phyloP scores from a whole-genome alignment of 176 grass and related monocot species.

The Leersia perrieri region DNA sequence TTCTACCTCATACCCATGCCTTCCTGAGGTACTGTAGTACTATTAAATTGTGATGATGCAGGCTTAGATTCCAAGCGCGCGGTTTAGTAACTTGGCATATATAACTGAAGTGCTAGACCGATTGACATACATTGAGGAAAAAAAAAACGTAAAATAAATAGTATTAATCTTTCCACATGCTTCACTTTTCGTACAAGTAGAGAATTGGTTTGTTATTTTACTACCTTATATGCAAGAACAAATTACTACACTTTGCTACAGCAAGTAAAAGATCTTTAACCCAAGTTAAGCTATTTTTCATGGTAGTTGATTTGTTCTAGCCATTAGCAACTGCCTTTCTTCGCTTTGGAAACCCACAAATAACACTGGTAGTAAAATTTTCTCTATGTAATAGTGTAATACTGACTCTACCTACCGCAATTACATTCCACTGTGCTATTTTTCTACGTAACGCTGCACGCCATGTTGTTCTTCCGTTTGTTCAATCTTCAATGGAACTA shows the following conservation, averaged over 20 bases:
- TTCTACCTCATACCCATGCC: background rate
- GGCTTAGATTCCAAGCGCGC: background rate
- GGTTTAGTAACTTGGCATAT: background rate
- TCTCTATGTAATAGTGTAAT: background rate
- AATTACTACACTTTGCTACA: background rate
- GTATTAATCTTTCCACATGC: background rate
- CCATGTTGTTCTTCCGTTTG: background rate
- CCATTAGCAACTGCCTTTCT: background rate
- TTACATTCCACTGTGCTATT: background rate
- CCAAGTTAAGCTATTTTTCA: background rate
- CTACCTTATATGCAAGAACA: background rate
- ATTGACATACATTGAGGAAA: background rate
- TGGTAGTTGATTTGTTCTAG: background rate
- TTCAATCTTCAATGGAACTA: background rate
- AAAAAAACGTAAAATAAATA: no score
- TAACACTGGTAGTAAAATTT: background rate
- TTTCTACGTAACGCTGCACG: background rate
- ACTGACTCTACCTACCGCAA: no score
- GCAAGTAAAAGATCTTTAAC: background rate
- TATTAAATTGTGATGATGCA: background rate
- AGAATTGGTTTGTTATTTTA: background rate
- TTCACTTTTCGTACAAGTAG: background rate
- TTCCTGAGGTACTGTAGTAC: slow-evolving; percentile 1
- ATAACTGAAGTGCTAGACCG: background rate
- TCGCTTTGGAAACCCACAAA: background rate